phyloP scores from a whole-genome alignment of 805 yeast genomes.

The Cyberlindnera subsufficiens region DNA sequence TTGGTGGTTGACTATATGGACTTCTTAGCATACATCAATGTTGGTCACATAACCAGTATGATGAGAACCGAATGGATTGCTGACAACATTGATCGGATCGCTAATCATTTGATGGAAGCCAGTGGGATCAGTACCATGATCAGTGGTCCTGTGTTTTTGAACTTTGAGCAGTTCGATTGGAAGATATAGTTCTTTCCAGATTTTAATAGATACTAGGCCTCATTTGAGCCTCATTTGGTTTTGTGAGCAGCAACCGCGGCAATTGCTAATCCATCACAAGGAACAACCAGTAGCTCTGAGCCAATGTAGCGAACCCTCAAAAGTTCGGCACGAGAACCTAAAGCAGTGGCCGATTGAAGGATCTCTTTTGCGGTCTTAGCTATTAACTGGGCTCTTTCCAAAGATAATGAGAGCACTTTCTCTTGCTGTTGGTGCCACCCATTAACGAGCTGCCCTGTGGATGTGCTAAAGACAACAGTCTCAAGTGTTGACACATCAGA shows the following conservation, averaged over 20 bases:
- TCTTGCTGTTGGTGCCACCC: slow-evolving; percentile 10
- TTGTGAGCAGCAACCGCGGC: not conserved
- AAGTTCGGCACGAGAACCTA: slow-evolving; percentile 1
- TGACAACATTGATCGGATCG: not conserved
- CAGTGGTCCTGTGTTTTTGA: no score
- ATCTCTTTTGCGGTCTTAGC: not conserved
- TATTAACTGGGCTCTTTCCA: not conserved
- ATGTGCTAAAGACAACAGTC: slow-evolving; percentile 2
- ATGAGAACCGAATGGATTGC: not conserved
- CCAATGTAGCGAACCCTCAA: slow-evolving; percentile 1
- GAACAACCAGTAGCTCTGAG: slow-evolving; percentile 1
- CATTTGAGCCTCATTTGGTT: no score
- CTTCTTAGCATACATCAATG: not conserved
- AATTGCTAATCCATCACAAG: not conserved
- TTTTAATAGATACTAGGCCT: no score
- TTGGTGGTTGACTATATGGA: slow-evolving; percentile 1
- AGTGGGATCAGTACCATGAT: no score
- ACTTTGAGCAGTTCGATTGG: no score
- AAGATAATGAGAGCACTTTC: not conserved
- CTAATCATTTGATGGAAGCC: not conserved
- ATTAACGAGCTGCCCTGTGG: slow-evolving; percentile 5
- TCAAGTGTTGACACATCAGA: slow-evolving; percentile 1
- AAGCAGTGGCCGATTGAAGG: not conserved
- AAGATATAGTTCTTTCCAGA: no score
- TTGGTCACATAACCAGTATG: not conserved